Base-by-base conservation (phyloP, 495 filamentous ascomycete species). In the Rusavskia elegans region DNA sequence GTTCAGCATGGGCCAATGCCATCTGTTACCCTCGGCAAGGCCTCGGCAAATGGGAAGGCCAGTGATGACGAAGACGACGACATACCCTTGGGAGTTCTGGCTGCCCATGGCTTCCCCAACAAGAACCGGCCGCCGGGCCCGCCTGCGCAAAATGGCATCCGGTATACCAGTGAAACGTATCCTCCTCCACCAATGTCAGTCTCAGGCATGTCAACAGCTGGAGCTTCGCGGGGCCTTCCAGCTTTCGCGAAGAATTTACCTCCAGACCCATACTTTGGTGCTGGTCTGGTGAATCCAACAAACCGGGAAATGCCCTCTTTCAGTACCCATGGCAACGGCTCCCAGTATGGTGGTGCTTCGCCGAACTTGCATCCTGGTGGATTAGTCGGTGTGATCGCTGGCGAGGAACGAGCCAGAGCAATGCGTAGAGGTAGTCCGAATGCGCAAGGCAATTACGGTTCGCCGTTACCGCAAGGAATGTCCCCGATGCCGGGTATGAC, bases 101-200 rank as follows among this genome's bases (percentile, higher is more conserved):
- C 84, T 46, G 88, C 87, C 10, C 90, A 97, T 63, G 92, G 92
- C 19, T 98, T 98, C 60, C 92, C 92, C 4, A 82, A 78, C 59
- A 87, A 80, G 65, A 83, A 80, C 56, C 78, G 86, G 30, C 84
- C 87, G 11, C 90, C 92, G 3, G 85, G 75, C 39, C 74, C 71
- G 39, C 78, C 71, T 48, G 88, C 85, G 13, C 72, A 70, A 29
- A 32, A 32, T 20, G 25, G 39, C 36, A 57, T 62, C 25, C 57
- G 55, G 48, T 62, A 59, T 39, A 55, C 55, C 21, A 62, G 59
- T 53, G 61, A 60, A 37, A 53, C 61, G n/a, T 63, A 63, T 49
- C 61, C 61, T 21, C 61, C 55, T 38, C 73, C 72, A 25, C 59
- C 72, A 14, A 68, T 62, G 37, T 77, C 77, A 7, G 62, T 65